These are phyloP conservation scores for Luvunga scandens DNA, from an alignment of 345 rosid genomes.

Conservation along the genomic window DNA sequence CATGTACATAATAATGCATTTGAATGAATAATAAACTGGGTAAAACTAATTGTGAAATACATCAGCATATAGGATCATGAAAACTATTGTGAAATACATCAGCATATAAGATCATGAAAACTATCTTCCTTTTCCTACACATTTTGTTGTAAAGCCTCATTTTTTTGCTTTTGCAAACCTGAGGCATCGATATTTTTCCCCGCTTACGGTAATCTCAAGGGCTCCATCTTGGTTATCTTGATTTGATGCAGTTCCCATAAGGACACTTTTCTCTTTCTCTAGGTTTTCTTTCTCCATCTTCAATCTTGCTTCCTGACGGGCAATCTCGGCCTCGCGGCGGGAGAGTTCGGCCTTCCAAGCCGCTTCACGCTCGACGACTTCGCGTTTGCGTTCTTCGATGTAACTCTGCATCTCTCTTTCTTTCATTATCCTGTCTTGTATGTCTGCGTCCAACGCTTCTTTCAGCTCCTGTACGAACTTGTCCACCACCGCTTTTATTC, in stretches of 20 bases:
- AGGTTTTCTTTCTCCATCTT: constrained; percentile 95
- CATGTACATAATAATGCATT: constrained; percentile 8
- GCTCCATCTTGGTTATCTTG: constrained; percentile 98
- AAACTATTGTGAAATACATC: no score
- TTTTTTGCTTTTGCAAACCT: constrained; percentile 95
- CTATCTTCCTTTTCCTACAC: background rate
- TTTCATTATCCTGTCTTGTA: constrained; percentile 94
- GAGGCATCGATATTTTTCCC: constrained; percentile 87
- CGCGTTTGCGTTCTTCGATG: constrained; percentile 94
- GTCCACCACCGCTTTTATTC: constrained; percentile 91
- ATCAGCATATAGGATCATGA: background rate
- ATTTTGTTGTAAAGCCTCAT: constrained; percentile 28
- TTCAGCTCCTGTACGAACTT: constrained; percentile 94
- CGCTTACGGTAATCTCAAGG: constrained; percentile 92
- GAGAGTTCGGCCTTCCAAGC: constrained; percentile 99
- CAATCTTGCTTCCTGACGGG: constrained; percentile 90
- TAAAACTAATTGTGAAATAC: background rate
- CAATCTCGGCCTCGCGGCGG: constrained; percentile 93
- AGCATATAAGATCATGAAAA: no score
- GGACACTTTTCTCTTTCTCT: constrained; percentile 97
- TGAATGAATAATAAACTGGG: constrained; percentile 13
- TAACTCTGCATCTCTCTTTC: constrained; percentile 99
- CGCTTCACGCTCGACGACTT: constrained; percentile 95
- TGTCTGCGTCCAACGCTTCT: constrained; percentile 92
- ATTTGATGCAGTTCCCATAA: constrained; percentile 94